Evolutionary conservation across 2,329 filamentous ascomycete genomes (phyloP), one percentile per base, ranked within the genome.

Genomic region (Pseudogymnoascus sp.): DNA sequence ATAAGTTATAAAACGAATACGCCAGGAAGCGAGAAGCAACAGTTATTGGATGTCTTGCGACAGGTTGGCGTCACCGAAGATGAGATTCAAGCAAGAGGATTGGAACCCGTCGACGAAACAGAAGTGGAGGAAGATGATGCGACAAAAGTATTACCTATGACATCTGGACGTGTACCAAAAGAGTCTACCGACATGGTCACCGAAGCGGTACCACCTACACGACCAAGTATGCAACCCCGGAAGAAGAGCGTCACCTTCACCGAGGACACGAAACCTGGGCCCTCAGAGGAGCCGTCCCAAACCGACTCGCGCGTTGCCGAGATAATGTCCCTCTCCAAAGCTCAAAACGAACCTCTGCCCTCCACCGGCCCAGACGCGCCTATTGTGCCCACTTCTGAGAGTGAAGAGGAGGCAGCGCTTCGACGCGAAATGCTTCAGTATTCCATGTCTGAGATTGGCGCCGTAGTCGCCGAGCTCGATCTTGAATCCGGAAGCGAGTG

Each of bases 341-440:
- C 81, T 18, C 79, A 83, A 64, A 80, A 85, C 65, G 71, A 69
- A 5, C 34, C 55, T 7, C 63, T 67, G 8, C 52, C 64, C 9
- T 65, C 69, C 15, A 65, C 76, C 5, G 45, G 45, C 23, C 26
- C 45, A 2, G 45, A 52, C 3, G 45, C 45, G 26, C 77, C 84
- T 0, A 75, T 90, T 10, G 80, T 88, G 12, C 88, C 90, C 1
- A 79, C 85, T 1, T 81, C 88, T 58, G 94, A 99, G 67, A 83
- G 86, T 0, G 77, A 82, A 10, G 91, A 95, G 65, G 92, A 96
- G 63, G 88, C 90, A 3, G 81, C 81, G 30, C 73, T 96, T 21
- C 85, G 94, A 5, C 83, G 86, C 61, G 86, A 96, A 68, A 97
- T 99, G 92, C 79, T 97, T 6, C 81, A 89, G 63, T 99, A 97